Conservation (phyloP, 345 rosid species). For the Euclidium syriacum region DNA sequence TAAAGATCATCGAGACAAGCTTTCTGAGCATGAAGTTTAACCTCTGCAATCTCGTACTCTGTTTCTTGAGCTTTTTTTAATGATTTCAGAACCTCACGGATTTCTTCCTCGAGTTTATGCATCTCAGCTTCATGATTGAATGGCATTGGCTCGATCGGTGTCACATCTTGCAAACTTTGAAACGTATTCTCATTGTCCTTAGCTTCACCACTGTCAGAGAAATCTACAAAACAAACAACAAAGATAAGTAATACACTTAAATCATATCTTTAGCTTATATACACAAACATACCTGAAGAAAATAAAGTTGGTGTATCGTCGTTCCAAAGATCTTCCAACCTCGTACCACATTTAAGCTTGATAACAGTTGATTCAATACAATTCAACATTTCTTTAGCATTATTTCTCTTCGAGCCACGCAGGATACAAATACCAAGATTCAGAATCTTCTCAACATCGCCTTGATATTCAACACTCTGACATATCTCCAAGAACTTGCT, state of each 20-base stretch:
- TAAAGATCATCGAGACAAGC: slow-evolving; percentile 48
- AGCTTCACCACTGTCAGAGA: slow-evolving; percentile 31
- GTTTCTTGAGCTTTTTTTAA: slow-evolving; percentile 53
- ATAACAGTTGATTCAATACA: slow-evolving; percentile 44
- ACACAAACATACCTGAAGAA: slow-evolving; percentile 35
- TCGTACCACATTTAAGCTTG: slow-evolving; percentile 57
- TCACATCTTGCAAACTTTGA: slow-evolving; percentile 30
- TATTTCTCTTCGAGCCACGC: slow-evolving; percentile 48
- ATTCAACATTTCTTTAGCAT: slow-evolving; percentile 44
- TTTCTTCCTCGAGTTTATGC: slow-evolving; percentile 60
- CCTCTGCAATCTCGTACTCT: slow-evolving; percentile 65
- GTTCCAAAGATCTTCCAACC: slow-evolving; percentile 61
- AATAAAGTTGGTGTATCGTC: slow-evolving; percentile 31
- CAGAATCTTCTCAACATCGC: slow-evolving; percentile 55
- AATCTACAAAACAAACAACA: slow-evolving; percentile 29
- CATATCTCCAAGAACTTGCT: slow-evolving; percentile 46
- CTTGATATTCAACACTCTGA: slow-evolving; percentile 44
- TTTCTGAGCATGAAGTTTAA: slow-evolving; percentile 54
- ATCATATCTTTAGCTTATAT: neutral
- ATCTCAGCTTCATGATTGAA: slow-evolving; percentile 38
- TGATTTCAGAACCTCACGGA: slow-evolving; percentile 49
- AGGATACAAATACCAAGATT: slow-evolving; percentile 54
- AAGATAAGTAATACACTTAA: neutral
- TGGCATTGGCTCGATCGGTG: slow-evolving; percentile 30
- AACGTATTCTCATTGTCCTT: slow-evolving; percentile 22